phyloP scores from a whole-genome alignment of 345 rosid genomes.

The Euclidium syriacum region DNA sequence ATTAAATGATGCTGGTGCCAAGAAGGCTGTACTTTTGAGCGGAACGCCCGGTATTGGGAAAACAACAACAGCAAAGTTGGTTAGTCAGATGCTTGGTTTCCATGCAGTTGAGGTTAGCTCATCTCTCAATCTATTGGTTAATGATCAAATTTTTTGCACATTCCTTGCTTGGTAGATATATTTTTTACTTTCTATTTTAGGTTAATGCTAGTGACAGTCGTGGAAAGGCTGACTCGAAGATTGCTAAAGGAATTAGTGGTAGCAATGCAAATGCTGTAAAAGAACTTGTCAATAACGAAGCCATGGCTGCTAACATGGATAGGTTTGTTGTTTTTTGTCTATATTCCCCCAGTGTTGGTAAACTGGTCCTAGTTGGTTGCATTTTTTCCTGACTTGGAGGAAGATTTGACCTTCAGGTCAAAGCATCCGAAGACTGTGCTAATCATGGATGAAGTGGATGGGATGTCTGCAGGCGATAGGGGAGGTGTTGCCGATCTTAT shows the following conservation, averaged over 20 bases:
- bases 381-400: slow-evolving; percentile 13
- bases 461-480: slow-evolving; percentile 99
- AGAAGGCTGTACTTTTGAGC: slow-evolving; percentile 81
- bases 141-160: slow-evolving; percentile 13
- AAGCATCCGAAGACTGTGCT: slow-evolving; percentile 75
- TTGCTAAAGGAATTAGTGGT: slow-evolving; percentile 86
- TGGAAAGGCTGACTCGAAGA: slow-evolving; percentile 83
- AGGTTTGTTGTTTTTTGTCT: slow-evolving; percentile 38
- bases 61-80: slow-evolving; percentile 91
- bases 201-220: slow-evolving; percentile 99
- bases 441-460: slow-evolving; percentile 99
- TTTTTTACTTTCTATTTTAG: slow-evolving; percentile 29
- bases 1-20: slow-evolving; percentile 59
- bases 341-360: not conserved
- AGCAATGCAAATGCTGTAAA: slow-evolving; percentile 93
- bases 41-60: slow-evolving; percentile 98
- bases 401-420: slow-evolving; percentile 44
- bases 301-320: slow-evolving; percentile 55
- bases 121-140: not conserved
- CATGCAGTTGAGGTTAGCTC: slow-evolving; percentile 78
- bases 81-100: slow-evolving; percentile 88
- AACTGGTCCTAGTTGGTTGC: slow-evolving; percentile 11
- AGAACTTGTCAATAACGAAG: slow-evolving; percentile 90
- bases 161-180: not conserved
- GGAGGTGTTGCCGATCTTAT: slow-evolving; percentile 98